Evolutionary conservation across 352 stramenopile genomes (phyloP).

Genomic region (Phytophthora podocarpi): DNA sequence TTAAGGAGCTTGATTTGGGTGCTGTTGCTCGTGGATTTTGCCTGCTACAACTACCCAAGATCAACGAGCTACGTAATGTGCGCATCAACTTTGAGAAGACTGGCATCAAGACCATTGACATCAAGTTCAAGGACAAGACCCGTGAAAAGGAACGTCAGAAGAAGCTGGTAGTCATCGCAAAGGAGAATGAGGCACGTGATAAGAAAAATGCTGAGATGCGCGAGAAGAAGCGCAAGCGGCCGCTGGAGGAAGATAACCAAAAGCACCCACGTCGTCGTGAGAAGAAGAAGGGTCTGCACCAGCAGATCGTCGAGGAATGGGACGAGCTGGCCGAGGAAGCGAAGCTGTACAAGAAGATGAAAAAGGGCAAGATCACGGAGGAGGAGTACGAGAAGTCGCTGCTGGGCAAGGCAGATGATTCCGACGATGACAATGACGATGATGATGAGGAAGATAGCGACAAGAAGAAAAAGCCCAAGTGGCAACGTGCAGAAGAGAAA

Average conservation of each 20-base stretch:
- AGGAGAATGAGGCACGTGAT: constrained; percentile 74
- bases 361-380: constrained; percentile 97
- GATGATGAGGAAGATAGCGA: constrained; percentile 33
- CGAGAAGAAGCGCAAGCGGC: constrained; percentile 65
- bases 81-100: constrained; percentile 87
- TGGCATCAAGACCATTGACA: constrained; percentile 91
- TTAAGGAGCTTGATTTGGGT: constrained; percentile 97
- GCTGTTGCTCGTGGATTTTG: constrained; percentile 89
- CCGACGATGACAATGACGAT: constrained; percentile 43
- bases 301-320: constrained; percentile 99
- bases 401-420: constrained; percentile 51
- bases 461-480: constrained; percentile 66
- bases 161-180: constrained; percentile 83
- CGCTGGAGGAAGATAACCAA: constrained; percentile 56
- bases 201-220: constrained; percentile 54
- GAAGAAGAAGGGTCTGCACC: constrained; percentile 97
- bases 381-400: constrained; percentile 91
- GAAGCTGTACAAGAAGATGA: constrained; percentile 96
- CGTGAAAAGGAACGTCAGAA: constrained; percentile 97
- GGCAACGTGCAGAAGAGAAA: constrained; percentile 63
- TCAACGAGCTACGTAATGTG: constrained; percentile 85
- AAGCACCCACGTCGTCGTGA: constrained; percentile 84
- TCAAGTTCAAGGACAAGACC: constrained; percentile 96
- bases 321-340: constrained; percentile 98
- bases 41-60: constrained; percentile 84